Base-by-base conservation (phyloP, 345 rosid species). In the Rhodamnia rubescens region DNA sequence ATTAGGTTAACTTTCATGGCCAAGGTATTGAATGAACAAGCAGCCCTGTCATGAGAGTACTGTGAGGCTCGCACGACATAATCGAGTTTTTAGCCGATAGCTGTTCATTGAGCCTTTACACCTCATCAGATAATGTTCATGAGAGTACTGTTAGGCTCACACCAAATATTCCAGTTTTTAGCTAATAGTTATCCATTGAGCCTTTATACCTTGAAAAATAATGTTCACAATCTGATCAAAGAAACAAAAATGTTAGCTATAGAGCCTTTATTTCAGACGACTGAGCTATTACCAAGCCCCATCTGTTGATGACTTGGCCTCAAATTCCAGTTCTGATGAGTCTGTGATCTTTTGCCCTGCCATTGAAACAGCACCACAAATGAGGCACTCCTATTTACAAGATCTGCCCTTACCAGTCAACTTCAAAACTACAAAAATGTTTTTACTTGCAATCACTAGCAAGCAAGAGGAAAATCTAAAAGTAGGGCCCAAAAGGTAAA, bases 231-330 rank as follows among this genome's bases (percentile, higher is more conserved):
- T 69, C 44, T 69, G 24, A 69, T 69, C 36, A 61, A 84, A 51
- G 27, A 61, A 40, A 44, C 47, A 20, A 57, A 84, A 27, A 50
- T n/a, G 44, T 12, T 61, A 11, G 58, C 26, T 51, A 29, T 40
- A 40, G 20, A 59, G 8, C 53, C 22, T 52, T 74, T 54, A 11
- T 24, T 53, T 59, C 82, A 83, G 12, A 40, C 16, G 83, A 11
- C 9, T 40, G 40, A 78, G 74, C 75, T 64, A 91, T 88, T 87
- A 92, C 97, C 97, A 94, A 84, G 97, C 97, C 69, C 91, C 93
- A 83, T 94, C 97, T 91, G 92, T 94, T 40, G 92, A 91, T 86
- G 97, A 94, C 81, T 86, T 91, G 75, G 97, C 95, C 90, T 94
- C 97, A 69, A 93, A 93, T 87, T 93, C 90, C 90, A 92, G 54